Evolutionary conservation across 345 rosid genomes (phyloP).

Genomic region (Noccaea caerulescens): DNA sequence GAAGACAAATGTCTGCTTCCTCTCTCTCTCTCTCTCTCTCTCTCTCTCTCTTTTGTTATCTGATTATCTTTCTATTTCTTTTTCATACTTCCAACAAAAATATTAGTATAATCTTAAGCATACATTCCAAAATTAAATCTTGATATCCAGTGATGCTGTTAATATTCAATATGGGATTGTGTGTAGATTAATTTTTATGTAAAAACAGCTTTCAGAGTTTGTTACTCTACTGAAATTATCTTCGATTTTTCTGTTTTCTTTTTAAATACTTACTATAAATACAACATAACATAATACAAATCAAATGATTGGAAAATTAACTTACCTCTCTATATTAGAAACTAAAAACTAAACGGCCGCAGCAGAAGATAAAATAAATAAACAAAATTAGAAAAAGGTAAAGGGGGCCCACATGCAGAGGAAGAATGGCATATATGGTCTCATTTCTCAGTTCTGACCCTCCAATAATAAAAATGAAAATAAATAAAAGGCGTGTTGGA

Average conservation of each 20-base stretch:
- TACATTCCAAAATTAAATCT: neutral
- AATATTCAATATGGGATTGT: neutral
- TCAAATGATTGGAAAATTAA: slow-evolving; percentile 36
- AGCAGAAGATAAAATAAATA: neutral
- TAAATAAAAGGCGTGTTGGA: slow-evolving; percentile 16
- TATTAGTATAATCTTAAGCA: slow-evolving; percentile 21
- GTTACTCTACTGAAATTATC: neutral
- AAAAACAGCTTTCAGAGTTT: neutral
- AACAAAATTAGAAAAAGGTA: neutral
- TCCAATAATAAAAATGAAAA: slow-evolving; percentile 37
- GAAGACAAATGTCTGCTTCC: slow-evolving; percentile 58
- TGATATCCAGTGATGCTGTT: neutral
- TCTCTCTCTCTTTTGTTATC: slow-evolving; percentile 48
- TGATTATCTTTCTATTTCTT: slow-evolving; percentile 34
- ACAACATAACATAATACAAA: neutral
- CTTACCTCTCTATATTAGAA: neutral
- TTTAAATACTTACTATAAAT: neutral
- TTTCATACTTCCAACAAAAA: neutral
- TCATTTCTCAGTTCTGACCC: slow-evolving; percentile 40
- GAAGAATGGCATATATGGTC: slow-evolving; percentile 37
- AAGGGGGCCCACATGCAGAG: neutral
- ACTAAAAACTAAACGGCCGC: neutral
- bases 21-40: slow-evolving; percentile 33
- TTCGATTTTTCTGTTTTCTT: neutral
- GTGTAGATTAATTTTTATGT: neutral